These are phyloP conservation scores for Ascocoryne sarcoides DNA, from an alignment of 2,329 filamentous ascomycete genomes.

Conservation along the genomic window DNA sequence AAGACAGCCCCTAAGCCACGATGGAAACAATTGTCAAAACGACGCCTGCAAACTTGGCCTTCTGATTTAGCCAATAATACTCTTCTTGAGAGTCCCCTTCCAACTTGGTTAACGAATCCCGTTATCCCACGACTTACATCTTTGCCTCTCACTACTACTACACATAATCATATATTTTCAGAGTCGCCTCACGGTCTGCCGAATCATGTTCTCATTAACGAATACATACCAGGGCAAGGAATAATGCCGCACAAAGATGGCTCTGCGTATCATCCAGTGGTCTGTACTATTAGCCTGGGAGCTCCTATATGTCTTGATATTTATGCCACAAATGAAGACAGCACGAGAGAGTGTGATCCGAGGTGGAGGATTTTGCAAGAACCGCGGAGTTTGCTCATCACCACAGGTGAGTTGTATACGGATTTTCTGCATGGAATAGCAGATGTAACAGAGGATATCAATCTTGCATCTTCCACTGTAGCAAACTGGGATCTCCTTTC, in stretches of 20 bases:
- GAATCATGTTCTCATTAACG: conserved; percentile 91
- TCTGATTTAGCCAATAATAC: conserved; percentile 72
- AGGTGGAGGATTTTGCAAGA: conserved; percentile 66
- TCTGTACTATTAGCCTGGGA: conserved; percentile 84
- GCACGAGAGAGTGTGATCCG: conserved; percentile 44
- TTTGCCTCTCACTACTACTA: conserved; percentile 31
- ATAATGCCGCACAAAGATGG: conserved; percentile 98
- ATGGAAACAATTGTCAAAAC: conserved; percentile 84
- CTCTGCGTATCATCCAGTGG: conserved; percentile 73
- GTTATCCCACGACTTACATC: conserved; percentile 53
- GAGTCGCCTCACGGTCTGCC: conserved; percentile 65
- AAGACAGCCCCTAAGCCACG: conserved; percentile 58
- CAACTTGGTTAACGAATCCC: conserved; percentile 64
- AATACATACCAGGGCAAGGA: conserved; percentile 80
- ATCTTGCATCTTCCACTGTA: conserved; percentile 52
- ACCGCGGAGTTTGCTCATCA: conserved; percentile 70
- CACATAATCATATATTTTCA: conserved; percentile 40
- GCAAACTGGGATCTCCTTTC: conserved; percentile 65
- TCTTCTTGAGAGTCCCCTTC: conserved; percentile 66
- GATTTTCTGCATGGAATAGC: conserved; percentile 69
- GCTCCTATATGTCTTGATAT: conserved; percentile 71
- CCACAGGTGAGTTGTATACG: conserved; percentile 58
- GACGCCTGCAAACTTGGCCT: conserved; percentile 84
- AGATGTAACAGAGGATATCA: conserved; percentile 54
- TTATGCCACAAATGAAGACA: conserved; percentile 53